Conservation (phyloP, 2,329 filamentous ascomycete species). For the Madurella mycetomatis region DNA sequence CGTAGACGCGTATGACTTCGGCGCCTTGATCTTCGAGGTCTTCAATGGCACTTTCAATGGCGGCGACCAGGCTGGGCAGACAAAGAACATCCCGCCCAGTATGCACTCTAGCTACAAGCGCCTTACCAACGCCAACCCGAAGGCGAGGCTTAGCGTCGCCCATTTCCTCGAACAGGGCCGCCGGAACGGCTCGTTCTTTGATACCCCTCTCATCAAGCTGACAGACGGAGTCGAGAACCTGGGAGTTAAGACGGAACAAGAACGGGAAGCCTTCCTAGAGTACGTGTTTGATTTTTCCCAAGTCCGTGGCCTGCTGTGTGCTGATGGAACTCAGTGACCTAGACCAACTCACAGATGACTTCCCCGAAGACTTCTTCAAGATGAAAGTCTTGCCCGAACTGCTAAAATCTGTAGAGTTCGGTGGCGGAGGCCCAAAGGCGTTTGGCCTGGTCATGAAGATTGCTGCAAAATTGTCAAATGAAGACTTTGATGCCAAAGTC, state of each 20-base stretch:
- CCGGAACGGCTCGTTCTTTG: conserved; percentile 80
- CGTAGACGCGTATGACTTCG: conserved; percentile 83
- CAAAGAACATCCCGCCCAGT: conserved; percentile 75
- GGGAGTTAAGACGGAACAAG: conserved; percentile 77
- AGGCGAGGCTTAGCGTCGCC: conserved; percentile 75
- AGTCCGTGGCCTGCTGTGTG: neutral
- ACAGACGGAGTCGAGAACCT: conserved; percentile 91
- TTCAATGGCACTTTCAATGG: conserved; percentile 83
- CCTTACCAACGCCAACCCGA: conserved; percentile 82
- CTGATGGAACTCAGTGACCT: conserved; percentile 57
- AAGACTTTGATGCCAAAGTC: conserved; percentile 82
- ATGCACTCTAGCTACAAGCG: conserved; percentile 93
- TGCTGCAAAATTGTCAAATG: conserved; percentile 75
- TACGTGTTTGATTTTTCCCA: conserved; percentile 28
- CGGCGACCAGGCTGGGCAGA: conserved; percentile 75
- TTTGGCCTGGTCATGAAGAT: conserved; percentile 89
- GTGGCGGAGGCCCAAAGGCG: conserved; percentile 88
- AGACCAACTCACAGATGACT: conserved; percentile 83
- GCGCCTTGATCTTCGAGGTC: conserved; percentile 78
- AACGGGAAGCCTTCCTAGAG: conserved; percentile 81
- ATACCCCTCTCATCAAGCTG: conserved; percentile 85
- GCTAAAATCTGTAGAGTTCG: conserved; percentile 98
- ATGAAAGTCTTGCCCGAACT: conserved; percentile 93
- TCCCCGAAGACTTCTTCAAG: conserved; percentile 96
- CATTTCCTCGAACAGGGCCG: conserved; percentile 88